Conservation (phyloP, 495 filamentous ascomycete species). For the Penicillium verhagenii region DNA sequence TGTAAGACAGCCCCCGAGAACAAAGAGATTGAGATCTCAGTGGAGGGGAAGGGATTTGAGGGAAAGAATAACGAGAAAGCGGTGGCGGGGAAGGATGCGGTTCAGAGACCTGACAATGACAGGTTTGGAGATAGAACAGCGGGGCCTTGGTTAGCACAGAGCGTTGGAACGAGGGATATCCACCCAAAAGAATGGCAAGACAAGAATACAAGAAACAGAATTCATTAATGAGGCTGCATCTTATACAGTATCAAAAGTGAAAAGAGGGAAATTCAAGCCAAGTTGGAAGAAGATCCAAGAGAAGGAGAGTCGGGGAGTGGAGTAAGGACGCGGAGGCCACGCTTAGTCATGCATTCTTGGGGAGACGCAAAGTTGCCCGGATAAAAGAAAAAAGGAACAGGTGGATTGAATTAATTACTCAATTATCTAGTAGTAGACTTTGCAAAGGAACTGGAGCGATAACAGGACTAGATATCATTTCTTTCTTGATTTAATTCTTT, state of each 20-base stretch:
- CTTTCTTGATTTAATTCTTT: not conserved
- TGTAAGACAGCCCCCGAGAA: conserved; percentile 2
- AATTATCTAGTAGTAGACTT: too few species aligned
- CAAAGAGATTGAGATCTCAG: not conserved
- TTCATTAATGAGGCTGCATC: conserved; percentile 24
- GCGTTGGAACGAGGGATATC: conserved; percentile 17
- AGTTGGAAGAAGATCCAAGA: conserved; percentile 18
- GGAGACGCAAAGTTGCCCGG: too few species aligned
- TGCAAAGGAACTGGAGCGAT: too few species aligned
- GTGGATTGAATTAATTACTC: too few species aligned
- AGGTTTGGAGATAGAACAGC: conserved; percentile 18
- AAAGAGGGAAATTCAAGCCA: conserved; percentile 13
- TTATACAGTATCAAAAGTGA: not conserved
- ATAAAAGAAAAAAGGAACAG: too few species aligned
- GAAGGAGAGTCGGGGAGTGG: conserved; percentile 22
- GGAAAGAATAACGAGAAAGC: not conserved
- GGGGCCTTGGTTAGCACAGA: conserved; percentile 8
- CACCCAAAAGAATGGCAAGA: conserved; percentile 25
- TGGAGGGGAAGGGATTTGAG: not conserved
- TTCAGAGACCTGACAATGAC: conserved; percentile 11
- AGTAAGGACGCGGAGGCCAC: conserved; percentile 22
- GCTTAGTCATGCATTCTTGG: conserved; percentile 24
- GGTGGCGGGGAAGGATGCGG: not conserved
- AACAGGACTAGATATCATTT: too few species aligned
- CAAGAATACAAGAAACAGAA: conserved; percentile 9